A percentile compares a stretch with the other conserved stretches of the same genome.
phyloP scores from a whole-genome alignment of 345 rosid genomes.

The Eucalyptus erythrocorys region DNA sequence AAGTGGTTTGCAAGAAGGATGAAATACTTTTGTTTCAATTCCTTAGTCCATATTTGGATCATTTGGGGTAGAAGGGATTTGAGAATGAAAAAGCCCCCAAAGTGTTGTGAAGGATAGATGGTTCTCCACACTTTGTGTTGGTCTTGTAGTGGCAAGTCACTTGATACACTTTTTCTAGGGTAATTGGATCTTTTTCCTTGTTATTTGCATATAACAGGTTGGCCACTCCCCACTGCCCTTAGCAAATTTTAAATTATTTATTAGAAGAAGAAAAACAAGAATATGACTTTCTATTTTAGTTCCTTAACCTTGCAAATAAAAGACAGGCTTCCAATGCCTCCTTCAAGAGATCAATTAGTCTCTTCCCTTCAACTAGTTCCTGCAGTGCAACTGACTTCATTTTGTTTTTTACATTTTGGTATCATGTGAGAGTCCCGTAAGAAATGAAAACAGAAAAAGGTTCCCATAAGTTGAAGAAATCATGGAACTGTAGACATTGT shows the following conservation, averaged over 20 bases:
- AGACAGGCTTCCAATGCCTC: not conserved
- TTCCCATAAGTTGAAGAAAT: not conserved
- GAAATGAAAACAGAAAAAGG: not conserved
- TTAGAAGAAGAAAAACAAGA: not conserved
- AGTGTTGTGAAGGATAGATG: not conserved
- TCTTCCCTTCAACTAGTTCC: not conserved
- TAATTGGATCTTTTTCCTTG: not conserved
- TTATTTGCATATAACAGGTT: not conserved
- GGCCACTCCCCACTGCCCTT: not conserved
- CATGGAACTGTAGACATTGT: not conserved
- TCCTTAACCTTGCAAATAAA: not conserved
- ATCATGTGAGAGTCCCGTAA: not conserved
- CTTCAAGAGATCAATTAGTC: not conserved
- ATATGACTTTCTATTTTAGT: not conserved
- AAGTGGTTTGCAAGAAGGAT: not conserved
- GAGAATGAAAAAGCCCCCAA: not conserved
- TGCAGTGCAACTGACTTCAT: not conserved
- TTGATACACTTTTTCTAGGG: not conserved
- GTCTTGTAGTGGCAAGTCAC: not conserved
- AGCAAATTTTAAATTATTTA: not conserved
- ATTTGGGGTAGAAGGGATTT: not conserved
- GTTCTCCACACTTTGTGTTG: not conserved
- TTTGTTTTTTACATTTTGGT: not conserved
- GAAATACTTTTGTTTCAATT: not conserved
- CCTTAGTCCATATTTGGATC: not conserved